A percentile compares a stretch with the other conserved stretches of the same genome.
phyloP scores from a whole-genome alignment of 805 yeast genomes.

The Saturnispora bothae region DNA sequence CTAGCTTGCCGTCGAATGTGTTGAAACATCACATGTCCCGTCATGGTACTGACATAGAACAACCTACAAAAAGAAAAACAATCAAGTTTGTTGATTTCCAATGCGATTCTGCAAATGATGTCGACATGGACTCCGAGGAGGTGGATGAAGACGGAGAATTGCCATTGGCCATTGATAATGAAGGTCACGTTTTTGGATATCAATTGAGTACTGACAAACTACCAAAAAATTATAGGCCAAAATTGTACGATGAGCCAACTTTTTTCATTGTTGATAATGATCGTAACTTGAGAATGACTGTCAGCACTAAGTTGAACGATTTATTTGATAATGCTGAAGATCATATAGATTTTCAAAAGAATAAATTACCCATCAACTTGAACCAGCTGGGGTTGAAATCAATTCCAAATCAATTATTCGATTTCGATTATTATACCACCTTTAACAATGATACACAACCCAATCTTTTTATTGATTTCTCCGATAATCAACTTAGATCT shows the following conservation, averaged over 20 bases:
- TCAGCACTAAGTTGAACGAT: conserved; percentile 32
- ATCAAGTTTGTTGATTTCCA: not conserved
- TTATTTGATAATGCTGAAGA: conserved; percentile 34
- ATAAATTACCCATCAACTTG: conserved; percentile 32
- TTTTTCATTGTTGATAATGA: conserved; percentile 23
- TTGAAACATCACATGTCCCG: not conserved
- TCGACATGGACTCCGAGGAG: not conserved
- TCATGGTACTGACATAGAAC: not conserved
- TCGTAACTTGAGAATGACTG: conserved; percentile 21
- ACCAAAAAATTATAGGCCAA: conserved; percentile 23
- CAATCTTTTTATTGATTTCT: conserved; percentile 37
- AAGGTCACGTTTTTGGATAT: conserved; percentile 29
- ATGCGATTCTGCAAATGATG: no score
- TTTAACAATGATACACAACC: conserved; percentile 28
- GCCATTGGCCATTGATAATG: conserved; percentile 36
- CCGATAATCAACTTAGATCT: conserved; percentile 37
- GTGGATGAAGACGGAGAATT: conserved; percentile 13
- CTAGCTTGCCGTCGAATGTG: not conserved
- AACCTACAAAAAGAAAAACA: not conserved
- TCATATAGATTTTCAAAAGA: conserved; percentile 16
- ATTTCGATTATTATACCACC: conserved; percentile 43
- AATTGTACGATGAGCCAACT: conserved; percentile 26
- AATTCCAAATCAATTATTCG: conserved; percentile 49
- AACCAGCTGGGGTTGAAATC: conserved; percentile 38
- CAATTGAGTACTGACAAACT: conserved; percentile 20